phyloP scores from a whole-genome alignment of 345 rosid species.

The Jatropha curcas region DNA sequence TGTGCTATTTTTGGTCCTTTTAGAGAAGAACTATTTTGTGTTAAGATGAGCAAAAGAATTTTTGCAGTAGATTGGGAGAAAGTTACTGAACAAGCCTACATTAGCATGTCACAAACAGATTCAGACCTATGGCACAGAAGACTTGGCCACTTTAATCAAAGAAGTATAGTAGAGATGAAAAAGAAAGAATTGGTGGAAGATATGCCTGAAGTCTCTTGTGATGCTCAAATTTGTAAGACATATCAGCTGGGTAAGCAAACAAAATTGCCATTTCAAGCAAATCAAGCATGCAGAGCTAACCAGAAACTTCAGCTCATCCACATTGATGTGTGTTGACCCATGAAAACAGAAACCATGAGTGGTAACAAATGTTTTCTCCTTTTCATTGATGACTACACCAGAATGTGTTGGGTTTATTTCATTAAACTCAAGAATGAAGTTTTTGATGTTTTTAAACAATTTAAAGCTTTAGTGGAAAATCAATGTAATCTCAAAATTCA shows the following conservation, averaged over 20 bases:
- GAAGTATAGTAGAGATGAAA: neutral
- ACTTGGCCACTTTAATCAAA: neutral
- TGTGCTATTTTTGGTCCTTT: neutral
- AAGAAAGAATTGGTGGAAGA: neutral
- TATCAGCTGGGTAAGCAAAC: constrained; percentile 6
- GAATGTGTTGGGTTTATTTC: too few relatives aligned
- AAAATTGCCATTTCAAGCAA: neutral
- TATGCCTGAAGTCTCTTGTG: too few relatives aligned
- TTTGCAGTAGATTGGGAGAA: neutral
- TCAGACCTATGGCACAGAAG: constrained; percentile 1
- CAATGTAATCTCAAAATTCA: too few relatives aligned
- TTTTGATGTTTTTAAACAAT: too few relatives aligned
- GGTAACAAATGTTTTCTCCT: too few relatives aligned
- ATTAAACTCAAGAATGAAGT: too few relatives aligned
- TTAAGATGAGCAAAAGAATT: neutral
- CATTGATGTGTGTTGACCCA: constrained; percentile 1
- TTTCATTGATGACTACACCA: too few relatives aligned
- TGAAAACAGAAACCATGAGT: neutral
- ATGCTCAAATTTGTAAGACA: neutral
- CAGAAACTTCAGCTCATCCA: constrained; percentile 16
- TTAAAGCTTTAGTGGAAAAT: too few relatives aligned
- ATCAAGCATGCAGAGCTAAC: neutral
- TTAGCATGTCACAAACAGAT: neutral
- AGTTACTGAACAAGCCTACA: neutral
- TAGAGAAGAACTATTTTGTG: neutral